Percentiles rank a stretch among this genome's conserved stretches.
Conservation (phyloP, 2,329 filamentous ascomycete species). For the Claviceps sorghi region DNA sequence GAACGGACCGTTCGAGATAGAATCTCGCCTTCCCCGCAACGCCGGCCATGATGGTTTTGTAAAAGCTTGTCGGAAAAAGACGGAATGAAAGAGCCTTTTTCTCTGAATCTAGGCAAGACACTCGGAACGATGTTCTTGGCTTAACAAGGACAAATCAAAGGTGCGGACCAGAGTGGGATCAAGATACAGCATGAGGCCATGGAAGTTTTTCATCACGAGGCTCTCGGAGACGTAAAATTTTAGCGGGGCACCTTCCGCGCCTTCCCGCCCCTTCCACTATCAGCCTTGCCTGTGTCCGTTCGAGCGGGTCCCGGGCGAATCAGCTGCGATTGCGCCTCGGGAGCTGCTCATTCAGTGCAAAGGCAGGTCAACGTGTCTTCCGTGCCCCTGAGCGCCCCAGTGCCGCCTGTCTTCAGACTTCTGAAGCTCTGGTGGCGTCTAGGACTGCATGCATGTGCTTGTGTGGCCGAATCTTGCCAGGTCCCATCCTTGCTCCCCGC, state of each 20-base stretch:
- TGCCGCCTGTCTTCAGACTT: background rate
- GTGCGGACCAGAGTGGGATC: background rate
- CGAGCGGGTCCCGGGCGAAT: background rate
- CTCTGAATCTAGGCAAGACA: background rate
- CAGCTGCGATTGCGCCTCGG: background rate
- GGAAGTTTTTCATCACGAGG: constrained; percentile 5
- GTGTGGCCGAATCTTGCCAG: background rate
- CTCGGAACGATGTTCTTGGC: background rate
- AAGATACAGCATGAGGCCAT: constrained; percentile 42
- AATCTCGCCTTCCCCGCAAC: constrained; percentile 90
- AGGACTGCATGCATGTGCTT: background rate
- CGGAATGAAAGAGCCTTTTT: background rate
- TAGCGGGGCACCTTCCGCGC: constrained; percentile 9
- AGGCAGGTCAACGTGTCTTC: background rate
- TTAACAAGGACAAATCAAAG: background rate
- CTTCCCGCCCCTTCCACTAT: background rate
- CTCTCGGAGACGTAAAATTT: constrained; percentile 9
- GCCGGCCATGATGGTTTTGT: constrained; percentile 48
- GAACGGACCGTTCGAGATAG: constrained; percentile 82
- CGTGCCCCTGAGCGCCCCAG: background rate
- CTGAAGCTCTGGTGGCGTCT: background rate
- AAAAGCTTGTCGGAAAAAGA: background rate
- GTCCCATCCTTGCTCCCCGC: constrained; percentile 3
- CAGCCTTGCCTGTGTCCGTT: constrained; percentile 3
- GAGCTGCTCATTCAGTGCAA: background rate